These are phyloP conservation scores for Fusarium stilboides DNA, from an alignment of 2,329 filamentous ascomycete genomes.

Conservation along the genomic window DNA sequence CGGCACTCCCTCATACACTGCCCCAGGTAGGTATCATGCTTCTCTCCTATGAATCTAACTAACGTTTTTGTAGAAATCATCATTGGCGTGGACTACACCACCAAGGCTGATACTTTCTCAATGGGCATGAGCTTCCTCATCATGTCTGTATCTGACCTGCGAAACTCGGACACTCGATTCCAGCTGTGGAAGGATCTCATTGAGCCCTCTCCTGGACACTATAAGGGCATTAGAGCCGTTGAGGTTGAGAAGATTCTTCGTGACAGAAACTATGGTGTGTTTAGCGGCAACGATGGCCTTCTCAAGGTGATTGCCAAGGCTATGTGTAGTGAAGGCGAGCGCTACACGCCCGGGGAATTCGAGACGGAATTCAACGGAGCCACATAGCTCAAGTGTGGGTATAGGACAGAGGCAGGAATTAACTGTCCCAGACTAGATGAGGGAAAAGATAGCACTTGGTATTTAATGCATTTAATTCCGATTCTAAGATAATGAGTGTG, in stretches of 20 bases:
- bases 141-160: constrained; percentile 15
- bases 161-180: constrained; percentile 6
- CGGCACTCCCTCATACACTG: constrained; percentile 20
- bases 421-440: background rate
- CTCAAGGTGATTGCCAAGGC: constrained; percentile 23
- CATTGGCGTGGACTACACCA: constrained; percentile 7
- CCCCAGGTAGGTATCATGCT: constrained; percentile 6
- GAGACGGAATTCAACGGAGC: constrained; percentile 13
- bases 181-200: constrained; percentile 30
- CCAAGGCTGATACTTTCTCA: constrained; percentile 16
- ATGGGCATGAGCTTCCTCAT: constrained; percentile 17
- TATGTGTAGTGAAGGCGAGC: constrained; percentile 15
- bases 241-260: background rate
- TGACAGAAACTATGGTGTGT: constrained; percentile 9
- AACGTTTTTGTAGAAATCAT: constrained; percentile 14
- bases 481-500: background rate
- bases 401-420: fast-evolving
- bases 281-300: constrained; percentile 18
- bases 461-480: background rate
- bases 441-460: too few species aligned
- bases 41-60: fast-evolving
- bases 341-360: constrained; percentile 14
- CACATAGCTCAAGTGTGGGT: background rate
- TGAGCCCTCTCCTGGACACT: background rate
- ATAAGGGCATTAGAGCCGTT: background rate